phyloP scores from a whole-genome alignment of 805 yeast genomes.

The Pichia thaimueangensis region DNA sequence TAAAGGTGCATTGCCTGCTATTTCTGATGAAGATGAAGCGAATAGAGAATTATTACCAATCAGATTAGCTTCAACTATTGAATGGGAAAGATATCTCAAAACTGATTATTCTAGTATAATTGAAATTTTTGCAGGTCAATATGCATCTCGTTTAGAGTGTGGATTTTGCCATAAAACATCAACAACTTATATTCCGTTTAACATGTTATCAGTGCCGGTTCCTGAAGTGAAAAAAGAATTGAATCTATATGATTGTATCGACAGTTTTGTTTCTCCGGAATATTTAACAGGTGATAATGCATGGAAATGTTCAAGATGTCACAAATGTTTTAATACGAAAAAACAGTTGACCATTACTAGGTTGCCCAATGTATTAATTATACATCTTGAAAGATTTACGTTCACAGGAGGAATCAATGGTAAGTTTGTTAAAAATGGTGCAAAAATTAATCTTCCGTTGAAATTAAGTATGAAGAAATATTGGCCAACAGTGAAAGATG shows the following conservation, averaged over 20 bases:
- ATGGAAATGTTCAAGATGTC: constrained; percentile 82
- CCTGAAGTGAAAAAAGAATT: constrained; percentile 37
- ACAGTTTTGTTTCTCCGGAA: constrained; percentile 72
- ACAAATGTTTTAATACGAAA: constrained; percentile 52
- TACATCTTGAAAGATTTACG: constrained; percentile 80
- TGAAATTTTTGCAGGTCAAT: constrained; percentile 85
- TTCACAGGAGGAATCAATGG: constrained; percentile 24
- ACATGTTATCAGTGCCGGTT: constrained; percentile 73
- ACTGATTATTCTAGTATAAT: constrained; percentile 76
- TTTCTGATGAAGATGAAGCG: constrained; percentile 53
- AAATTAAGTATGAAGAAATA: constrained; percentile 50
- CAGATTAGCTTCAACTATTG: constrained; percentile 77
- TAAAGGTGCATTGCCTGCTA: constrained; percentile 52
- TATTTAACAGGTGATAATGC: constrained; percentile 68
- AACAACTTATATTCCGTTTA: constrained; percentile 79
- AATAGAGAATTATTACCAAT: constrained; percentile 67
- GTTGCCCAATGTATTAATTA: constrained; percentile 70
- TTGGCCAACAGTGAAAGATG: constrained; percentile 53
- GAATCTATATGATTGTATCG: constrained; percentile 57
- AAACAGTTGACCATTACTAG: constrained; percentile 70
- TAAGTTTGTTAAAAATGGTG: constrained; percentile 51
- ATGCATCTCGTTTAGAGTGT: constrained; percentile 71
- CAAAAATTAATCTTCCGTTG: constrained; percentile 62
- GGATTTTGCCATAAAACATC: constrained; percentile 67
- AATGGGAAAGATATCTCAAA: constrained; percentile 84